Evolutionary conservation across 768 basidiomycete genomes (phyloP).

Genomic region (Cystobasidium tubakii): DNA sequence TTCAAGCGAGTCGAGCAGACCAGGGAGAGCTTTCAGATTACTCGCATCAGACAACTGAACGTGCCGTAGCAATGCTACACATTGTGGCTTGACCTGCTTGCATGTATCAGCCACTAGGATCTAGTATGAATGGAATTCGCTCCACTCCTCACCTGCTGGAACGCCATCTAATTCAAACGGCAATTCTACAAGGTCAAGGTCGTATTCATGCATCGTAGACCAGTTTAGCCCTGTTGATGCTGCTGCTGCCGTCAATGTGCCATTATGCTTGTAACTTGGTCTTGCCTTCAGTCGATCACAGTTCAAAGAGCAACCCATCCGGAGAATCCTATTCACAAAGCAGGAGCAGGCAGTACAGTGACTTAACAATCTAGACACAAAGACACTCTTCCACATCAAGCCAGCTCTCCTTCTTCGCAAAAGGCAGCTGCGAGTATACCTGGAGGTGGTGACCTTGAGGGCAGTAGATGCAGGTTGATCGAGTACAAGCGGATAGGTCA

Average conservation of each 20-base stretch:
- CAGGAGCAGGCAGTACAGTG: too few relatives aligned
- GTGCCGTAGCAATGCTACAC: constrained; percentile 32
- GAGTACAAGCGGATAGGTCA: not conserved
- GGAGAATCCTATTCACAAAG: too few relatives aligned
- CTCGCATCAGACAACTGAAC: constrained; percentile 1
- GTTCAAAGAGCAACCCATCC: too few relatives aligned
- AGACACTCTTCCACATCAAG: too few relatives aligned
- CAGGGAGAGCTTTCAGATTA: constrained; percentile 10
- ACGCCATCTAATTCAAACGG: constrained; percentile 4
- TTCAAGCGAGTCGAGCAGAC: not conserved
- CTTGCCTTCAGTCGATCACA: not conserved
- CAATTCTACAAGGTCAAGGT: not conserved
- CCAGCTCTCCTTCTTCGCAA: too few relatives aligned
- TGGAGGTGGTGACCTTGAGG: too few relatives aligned
- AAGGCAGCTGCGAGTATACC: too few relatives aligned
- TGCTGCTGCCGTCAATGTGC: too few relatives aligned
- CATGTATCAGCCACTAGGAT: not conserved
- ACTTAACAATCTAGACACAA: too few relatives aligned
- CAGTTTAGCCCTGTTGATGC: too few relatives aligned
- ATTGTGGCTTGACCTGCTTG: constrained; percentile 33
- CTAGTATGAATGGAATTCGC: not conserved
- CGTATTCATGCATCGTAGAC: not conserved
- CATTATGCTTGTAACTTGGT: too few relatives aligned
- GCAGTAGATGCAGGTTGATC: not conserved
- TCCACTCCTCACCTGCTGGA: not conserved